phyloP scores from a whole-genome alignment of 2,329 filamentous ascomycete genomes.

The Cryphonectria carpinicola region DNA sequence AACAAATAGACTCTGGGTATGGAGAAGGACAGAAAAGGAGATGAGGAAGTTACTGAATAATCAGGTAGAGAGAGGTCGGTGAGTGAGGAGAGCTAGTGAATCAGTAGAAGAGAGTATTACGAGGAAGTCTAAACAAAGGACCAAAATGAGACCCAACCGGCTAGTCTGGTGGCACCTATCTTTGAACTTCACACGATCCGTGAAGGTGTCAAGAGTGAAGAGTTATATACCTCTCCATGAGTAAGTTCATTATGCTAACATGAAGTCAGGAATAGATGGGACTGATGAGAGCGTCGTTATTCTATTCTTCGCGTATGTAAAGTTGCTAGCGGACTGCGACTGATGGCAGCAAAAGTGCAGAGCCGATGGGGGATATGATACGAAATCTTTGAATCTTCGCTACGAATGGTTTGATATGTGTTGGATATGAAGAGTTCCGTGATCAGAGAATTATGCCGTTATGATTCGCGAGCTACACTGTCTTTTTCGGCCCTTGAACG shows the following conservation, averaged over 20 bases:
- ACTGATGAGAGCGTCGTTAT: slow-evolving; percentile 45
- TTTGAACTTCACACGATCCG: too few relatives aligned
- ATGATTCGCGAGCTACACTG: background rate
- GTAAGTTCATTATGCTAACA: background rate
- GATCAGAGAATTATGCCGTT: background rate
- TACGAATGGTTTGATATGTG: background rate
- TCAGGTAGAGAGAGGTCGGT: background rate
- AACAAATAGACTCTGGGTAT: too few relatives aligned
- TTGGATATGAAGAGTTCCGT: background rate
- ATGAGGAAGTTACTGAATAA: background rate
- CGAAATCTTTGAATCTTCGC: slow-evolving; percentile 30
- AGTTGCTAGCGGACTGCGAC: slow-evolving; percentile 36
- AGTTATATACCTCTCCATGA: background rate
- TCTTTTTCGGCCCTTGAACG: background rate
- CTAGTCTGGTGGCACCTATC: too few relatives aligned
- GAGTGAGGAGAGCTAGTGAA: background rate
- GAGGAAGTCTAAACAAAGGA: too few relatives aligned
- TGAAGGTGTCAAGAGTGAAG: slow-evolving; percentile 10
- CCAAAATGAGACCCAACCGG: background rate
- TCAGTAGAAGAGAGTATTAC: background rate
- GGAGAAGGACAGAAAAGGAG: background rate
- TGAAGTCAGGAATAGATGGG: slow-evolving; percentile 23
- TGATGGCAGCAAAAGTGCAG: slow-evolving; percentile 35
- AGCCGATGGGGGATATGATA: slow-evolving; percentile 33
- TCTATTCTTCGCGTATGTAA: slow-evolving; percentile 34